phyloP scores from a whole-genome alignment of 2,329 filamentous ascomycete species.

The Diaporthe ilicicola region DNA sequence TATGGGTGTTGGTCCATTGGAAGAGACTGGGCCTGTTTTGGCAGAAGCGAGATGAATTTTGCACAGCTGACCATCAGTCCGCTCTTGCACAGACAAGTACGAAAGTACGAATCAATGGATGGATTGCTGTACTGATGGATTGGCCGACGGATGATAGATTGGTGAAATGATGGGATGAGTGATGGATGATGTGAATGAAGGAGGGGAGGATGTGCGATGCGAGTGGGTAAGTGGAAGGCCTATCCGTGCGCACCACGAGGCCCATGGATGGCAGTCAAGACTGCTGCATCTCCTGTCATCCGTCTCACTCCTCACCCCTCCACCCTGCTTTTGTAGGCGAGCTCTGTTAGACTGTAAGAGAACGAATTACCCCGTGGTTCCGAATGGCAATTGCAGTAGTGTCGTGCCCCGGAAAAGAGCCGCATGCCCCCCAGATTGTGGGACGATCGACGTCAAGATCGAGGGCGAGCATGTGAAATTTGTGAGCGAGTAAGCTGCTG shows the following conservation, averaged over 20 bases:
- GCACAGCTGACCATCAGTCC: conserved; percentile 15
- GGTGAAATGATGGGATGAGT: background rate
- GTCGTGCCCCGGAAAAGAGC: conserved; percentile 6
- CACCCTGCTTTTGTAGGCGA: background rate
- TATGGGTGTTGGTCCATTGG: conserved; percentile 17
- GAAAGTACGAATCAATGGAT: background rate
- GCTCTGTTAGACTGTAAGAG: background rate
- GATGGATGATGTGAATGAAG: background rate
- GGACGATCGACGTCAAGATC: background rate
- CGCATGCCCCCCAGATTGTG: conserved; percentile 19
- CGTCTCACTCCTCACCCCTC: no score
- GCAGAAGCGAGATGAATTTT: conserved; percentile 13
- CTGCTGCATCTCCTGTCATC: background rate
- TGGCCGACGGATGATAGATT: no score
- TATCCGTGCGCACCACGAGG: background rate
- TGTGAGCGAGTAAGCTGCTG: background rate
- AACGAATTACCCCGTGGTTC: background rate
- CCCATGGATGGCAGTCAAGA: background rate
- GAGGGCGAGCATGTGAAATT: conserved; percentile 11
- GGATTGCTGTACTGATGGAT: background rate
- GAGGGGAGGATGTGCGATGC: no score
- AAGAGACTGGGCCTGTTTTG: conserved; percentile 9
- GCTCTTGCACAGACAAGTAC: conserved; percentile 13
- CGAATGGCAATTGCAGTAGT: background rate
- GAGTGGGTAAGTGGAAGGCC: background rate